A percentile compares a stretch with the other conserved stretches of the same genome.
Evolutionary conservation across 768 basidiomycete genomes (phyloP).

Genomic region (Cyclocybe cylindracea): DNA sequence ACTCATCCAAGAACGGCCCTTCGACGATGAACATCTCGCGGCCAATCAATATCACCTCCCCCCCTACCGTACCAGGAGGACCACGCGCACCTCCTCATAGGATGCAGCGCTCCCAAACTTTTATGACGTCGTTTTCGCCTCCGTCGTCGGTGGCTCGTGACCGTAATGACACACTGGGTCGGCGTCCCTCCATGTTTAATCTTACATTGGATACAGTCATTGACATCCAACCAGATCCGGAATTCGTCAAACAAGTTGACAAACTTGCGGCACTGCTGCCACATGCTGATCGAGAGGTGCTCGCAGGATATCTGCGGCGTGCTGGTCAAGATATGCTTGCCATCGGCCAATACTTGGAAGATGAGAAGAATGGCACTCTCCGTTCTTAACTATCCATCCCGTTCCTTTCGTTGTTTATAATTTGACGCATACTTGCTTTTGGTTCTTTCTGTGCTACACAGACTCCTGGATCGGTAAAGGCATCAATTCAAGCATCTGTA

Average conservation of each 20-base stretch:
- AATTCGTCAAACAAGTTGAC: conserved; percentile 69
- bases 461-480: neutral
- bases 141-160: conserved; percentile 30
- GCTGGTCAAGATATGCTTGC: conserved; percentile 81
- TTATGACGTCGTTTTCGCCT: conserved; percentile 40
- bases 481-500: conserved; percentile 2
- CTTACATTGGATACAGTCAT: conserved; percentile 28
- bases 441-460: conserved; percentile 6
- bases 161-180: conserved; percentile 28
- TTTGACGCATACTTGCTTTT: conserved; percentile 11
- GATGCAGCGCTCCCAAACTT: conserved; percentile 66
- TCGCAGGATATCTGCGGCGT: conserved; percentile 72
- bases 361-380: conserved; percentile 75
- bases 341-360: conserved; percentile 85
- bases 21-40: conserved; percentile 23
- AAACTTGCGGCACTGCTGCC: conserved; percentile 72
- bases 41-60: conserved; percentile 31
- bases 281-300: conserved; percentile 64
- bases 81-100: conserved; percentile 70
- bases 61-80: conserved; percentile 69
- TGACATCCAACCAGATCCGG: conserved; percentile 44
- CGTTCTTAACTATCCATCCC: conserved; percentile 27
- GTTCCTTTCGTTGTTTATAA: neutral
- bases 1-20: conserved; percentile 10
- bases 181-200: conserved; percentile 41